Evolutionary conservation across 2,329 filamentous ascomycete genomes (phyloP), one percentile per base, ranked within the genome.

Genomic region (Ophiostoma perfectum): DNA sequence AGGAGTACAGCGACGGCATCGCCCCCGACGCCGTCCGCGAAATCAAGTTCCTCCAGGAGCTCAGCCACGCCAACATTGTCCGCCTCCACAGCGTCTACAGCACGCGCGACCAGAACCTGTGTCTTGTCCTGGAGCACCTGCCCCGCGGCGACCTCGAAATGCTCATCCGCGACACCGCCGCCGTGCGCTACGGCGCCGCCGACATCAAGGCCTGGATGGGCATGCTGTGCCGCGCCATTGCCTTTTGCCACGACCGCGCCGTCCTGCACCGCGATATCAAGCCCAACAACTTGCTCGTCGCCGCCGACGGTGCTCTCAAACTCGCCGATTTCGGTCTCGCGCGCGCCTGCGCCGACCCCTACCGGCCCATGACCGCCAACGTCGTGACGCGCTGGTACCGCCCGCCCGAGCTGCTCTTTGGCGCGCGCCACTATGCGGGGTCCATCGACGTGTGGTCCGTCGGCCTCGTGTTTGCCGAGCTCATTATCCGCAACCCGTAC

Each of bases 181-280:
- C 82, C 67, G 89, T 97, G 64, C 87, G 88, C 67, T 98, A 98
- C 78, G 91, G 91, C 71, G 86, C 88, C 11, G 90, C 91, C 18
- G 95, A 99, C 78, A 93, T 98, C 78, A 99, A 99, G 78, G 90
- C 93, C 16, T 99, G 95, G 95, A 96, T 97, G 89, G 91, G 91
- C 72, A 98, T 98, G 95, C 85, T 98, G n/a, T 86, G 86, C 41
- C 88, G 94, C 58, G 95, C 91, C 39, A 88, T 98, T 41, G 96
- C 92, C 89, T 99, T 96, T 82, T 98, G 95, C 78, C 95, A 99
- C 78, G 91, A 93, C 76, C 96, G 95, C 78, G 94, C 90, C 74
- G 87, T 99, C 18, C 84, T 99, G 42, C 95, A 99, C 80, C 91
- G 95, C 74, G 95, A 99, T 82, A 98, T 99, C 82, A 99, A 99